These are phyloP conservation scores for Microdochium trichocladiopsis DNA, from an alignment of 2,329 filamentous ascomycete genomes.

Conservation along the genomic window DNA sequence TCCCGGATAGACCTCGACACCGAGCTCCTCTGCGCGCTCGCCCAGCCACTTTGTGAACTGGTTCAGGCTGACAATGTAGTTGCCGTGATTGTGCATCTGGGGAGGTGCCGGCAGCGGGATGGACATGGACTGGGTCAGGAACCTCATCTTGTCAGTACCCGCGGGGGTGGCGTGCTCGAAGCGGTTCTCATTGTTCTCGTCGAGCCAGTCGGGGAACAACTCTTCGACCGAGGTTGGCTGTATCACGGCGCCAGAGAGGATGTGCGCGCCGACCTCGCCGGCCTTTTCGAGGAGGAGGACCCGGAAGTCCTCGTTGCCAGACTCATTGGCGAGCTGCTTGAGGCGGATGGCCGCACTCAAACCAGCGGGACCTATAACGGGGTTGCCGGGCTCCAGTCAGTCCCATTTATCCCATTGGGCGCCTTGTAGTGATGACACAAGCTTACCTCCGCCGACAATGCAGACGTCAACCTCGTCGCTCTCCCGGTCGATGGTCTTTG, in stretches of 20 bases:
- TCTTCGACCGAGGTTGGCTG: constrained; percentile 84
- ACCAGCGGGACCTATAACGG: constrained; percentile 66
- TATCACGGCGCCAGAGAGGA: constrained; percentile 91
- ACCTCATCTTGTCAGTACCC: constrained; percentile 81
- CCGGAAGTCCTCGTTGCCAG: constrained; percentile 91
- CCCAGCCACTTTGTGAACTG: constrained; percentile 94
- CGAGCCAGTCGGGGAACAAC: constrained; percentile 88
- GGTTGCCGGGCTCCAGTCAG: not conserved
- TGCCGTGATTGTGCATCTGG: constrained; percentile 97
- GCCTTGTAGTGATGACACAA: too few relatives aligned
- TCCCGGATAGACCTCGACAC: constrained; percentile 92
- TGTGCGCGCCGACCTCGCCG: constrained; percentile 89
- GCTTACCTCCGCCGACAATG: constrained; percentile 79
- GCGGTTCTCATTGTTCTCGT: constrained; percentile 77
- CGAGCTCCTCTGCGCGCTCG: constrained; percentile 91
- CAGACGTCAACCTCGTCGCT: constrained; percentile 93
- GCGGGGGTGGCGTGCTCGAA: constrained; percentile 87
- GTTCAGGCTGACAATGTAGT: constrained; percentile 94
- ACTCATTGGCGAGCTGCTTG: constrained; percentile 91
- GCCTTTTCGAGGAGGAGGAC: constrained; percentile 93
- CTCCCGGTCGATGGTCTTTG: constrained; percentile 69
- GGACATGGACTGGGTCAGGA: constrained; percentile 73
- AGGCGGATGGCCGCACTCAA: constrained; percentile 88
- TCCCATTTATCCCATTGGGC: too few relatives aligned
- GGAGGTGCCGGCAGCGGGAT: constrained; percentile 83